Evolutionary conservation across 331 rosid species (phyloP), one percentile per base, ranked within the genome.

Genomic region (Malus hybrid): DNA sequence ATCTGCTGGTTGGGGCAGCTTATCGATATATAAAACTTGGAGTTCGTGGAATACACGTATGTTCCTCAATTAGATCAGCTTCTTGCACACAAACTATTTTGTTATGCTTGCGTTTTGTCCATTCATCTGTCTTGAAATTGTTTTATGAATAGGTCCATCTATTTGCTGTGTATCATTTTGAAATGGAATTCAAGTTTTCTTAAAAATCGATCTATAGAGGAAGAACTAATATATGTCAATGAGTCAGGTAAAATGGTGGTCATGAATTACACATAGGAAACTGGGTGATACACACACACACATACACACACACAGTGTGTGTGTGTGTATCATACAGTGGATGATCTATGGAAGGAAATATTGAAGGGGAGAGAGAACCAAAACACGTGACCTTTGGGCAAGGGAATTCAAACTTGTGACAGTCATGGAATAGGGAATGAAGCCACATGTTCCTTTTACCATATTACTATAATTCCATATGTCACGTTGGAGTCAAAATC

Each of bases 31-130:
- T 74, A 80, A 36, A 79, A 84, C 89, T 88, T 64, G 85, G 87
- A 80, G 66, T 90, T 75, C 92, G 80, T 19, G 98, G 98, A 69
- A 68, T 83, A 78, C 90, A 94, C 71, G 98, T 94, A 88, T 67
- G 90, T 70, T 78, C 59, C 78, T 24, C 67, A 27, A 57, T 6
- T 22, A 42, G 69, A 55, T 70, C 77, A 83, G 66, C 39, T 68
- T 73, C 64, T 71, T 81, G 74, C 70, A 4, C 55, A 48, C 76
- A 42, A 64, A 33, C 48, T 10, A 50, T 39, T 10, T 52, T 6
- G 18, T 70, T 14, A 31, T 70, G 20, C 72, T 33, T 77, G 63
- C 57, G 44, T 78, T 70, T 39, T 60, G 15, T 55, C 76, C 62
- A 34, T 10, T n/a, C 56, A 10, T 22, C 0, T 29, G 22, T 65